phyloP scores from a whole-genome alignment of 1,139 yeast species.

The Eremothecium cymbalariae region DNA sequence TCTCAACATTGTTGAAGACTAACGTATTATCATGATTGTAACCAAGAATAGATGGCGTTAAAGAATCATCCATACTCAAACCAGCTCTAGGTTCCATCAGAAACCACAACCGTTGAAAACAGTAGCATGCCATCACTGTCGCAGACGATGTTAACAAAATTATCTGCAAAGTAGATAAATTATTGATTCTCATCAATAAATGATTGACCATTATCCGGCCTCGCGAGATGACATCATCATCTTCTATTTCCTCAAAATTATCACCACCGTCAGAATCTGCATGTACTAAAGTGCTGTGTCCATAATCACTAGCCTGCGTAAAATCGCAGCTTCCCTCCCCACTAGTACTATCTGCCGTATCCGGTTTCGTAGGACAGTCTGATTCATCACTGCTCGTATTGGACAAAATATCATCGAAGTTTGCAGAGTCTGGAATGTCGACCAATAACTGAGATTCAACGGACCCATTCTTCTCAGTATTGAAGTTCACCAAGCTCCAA shows the following conservation, averaged over 20 bases:
- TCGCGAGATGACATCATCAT: neutral
- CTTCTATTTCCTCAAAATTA: neutral
- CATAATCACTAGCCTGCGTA: neutral
- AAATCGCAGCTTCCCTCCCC: constrained; percentile 8
- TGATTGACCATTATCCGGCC: neutral
- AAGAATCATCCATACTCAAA: neutral
- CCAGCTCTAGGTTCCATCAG: neutral
- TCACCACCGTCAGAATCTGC: constrained; percentile 1
- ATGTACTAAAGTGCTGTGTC: neutral
- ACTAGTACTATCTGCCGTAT: constrained; percentile 3
- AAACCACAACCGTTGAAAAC: constrained; percentile 5
- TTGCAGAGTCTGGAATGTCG: constrained; percentile 7
- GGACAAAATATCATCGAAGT: constrained; percentile 11
- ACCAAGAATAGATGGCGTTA: constrained; percentile 7
- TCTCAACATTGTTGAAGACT: constrained; percentile 7
- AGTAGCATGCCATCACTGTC: constrained; percentile 7
- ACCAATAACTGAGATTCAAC: constrained; percentile 7
- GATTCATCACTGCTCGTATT: constrained; percentile 12
- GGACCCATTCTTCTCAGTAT: constrained; percentile 4
- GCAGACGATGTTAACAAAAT: constrained; percentile 11
- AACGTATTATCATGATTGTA: constrained; percentile 5
- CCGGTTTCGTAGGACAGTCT: constrained; percentile 7
- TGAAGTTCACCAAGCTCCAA: constrained; percentile 10
- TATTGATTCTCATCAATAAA: neutral
- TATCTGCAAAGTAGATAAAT: constrained; percentile 9